A percentile compares a stretch with the other conserved stretches of the same genome.
phyloP scores from a whole-genome alignment of 305 asterid species.

The Petunia hybrid region DNA sequence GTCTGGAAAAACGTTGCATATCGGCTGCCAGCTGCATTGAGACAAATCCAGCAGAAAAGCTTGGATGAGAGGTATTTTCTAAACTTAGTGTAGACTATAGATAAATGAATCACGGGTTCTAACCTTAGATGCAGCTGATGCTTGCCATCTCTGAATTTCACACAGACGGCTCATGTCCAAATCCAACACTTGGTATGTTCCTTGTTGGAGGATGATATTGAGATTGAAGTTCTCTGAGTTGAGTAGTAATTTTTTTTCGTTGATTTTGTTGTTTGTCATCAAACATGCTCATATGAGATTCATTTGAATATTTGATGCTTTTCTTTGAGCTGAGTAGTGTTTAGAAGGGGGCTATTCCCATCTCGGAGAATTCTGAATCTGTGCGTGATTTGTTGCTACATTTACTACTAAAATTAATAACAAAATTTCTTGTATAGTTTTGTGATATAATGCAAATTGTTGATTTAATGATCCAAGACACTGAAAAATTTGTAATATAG shows the following conservation, averaged over 20 bases:
- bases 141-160: constrained; percentile 98
- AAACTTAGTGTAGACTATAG: constrained; percentile 26
- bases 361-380: no score
- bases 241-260: no score
- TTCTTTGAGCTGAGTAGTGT: no score
- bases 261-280: no score
- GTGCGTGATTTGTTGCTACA: no score
- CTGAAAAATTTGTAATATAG: no score
- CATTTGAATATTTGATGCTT: no score
- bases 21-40: constrained; percentile 92
- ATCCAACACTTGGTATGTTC: constrained; percentile 97
- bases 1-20: constrained; percentile 99
- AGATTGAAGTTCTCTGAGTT: no score
- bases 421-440: background rate
- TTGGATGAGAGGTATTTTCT: constrained; percentile 36
- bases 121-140: constrained; percentile 91
- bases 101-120: constrained; percentile 35
- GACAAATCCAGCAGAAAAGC: constrained; percentile 43
- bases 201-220: no score
- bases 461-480: no score
- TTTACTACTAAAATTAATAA: background rate
- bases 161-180: constrained; percentile 98
- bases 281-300: no score
- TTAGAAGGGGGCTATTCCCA: no score
- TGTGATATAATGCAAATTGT: background rate